phyloP scores from a whole-genome alignment of 2,329 filamentous ascomycete species.

The Grosmannia clavigera region DNA sequence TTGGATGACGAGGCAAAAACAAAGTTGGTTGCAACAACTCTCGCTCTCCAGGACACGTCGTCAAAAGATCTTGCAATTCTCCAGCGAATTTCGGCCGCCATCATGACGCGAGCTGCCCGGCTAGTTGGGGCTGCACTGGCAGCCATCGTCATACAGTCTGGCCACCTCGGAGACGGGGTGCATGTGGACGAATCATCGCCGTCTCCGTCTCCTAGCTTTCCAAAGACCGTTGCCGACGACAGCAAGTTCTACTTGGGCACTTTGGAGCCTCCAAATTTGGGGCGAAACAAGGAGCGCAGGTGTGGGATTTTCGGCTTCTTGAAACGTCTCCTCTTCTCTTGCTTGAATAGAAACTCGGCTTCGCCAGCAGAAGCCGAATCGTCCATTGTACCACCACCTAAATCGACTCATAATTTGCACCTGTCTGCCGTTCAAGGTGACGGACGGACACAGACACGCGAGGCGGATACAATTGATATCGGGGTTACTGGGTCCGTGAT shows the following conservation, averaged over 20 bases:
- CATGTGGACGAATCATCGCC: neutral
- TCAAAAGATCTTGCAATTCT: conserved; percentile 63
- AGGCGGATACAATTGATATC: neutral
- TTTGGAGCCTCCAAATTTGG: neutral
- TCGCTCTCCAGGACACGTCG: neutral
- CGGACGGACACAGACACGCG: neutral
- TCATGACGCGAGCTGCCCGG: conserved; percentile 77
- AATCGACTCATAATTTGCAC: neutral
- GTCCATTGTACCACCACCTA: neutral
- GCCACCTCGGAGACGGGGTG: conserved; percentile 29
- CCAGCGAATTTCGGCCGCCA: conserved; percentile 66
- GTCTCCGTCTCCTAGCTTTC: neutral
- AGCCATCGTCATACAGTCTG: conserved; percentile 69
- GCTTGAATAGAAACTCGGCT: neutral
- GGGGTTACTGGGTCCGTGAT: neutral
- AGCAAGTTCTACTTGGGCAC: neutral
- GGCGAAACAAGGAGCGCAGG: neutral
- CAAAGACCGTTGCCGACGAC: neutral
- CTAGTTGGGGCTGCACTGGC: conserved; percentile 82
- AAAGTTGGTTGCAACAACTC: neutral
- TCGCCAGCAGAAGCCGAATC: neutral
- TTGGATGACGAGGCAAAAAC: neutral
- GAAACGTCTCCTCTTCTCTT: neutral
- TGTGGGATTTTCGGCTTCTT: neutral
- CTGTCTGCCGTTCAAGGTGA: neutral